A percentile compares a stretch with the other conserved stretches of the same genome.
Evolutionary conservation across 2,329 filamentous ascomycete species (phyloP).

Genomic region (Aspergillus piperis): DNA sequence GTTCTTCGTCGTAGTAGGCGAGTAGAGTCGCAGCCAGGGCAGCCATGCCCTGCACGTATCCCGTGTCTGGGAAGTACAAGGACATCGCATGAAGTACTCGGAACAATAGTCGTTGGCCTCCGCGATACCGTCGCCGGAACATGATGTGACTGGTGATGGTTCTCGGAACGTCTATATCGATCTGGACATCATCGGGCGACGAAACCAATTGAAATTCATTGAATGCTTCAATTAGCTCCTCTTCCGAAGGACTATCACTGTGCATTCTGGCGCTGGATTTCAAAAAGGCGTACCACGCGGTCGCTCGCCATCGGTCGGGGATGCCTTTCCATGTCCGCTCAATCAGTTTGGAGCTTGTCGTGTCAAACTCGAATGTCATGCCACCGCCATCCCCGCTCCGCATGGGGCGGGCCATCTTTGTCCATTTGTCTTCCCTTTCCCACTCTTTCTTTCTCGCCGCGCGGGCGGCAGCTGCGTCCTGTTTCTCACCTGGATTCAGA

Average conservation of each 20-base stretch:
- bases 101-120: constrained; percentile 88
- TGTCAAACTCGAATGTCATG: constrained; percentile 77
- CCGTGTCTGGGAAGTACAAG: constrained; percentile 84
- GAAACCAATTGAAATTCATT: constrained; percentile 70
- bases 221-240: constrained; percentile 71
- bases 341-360: constrained; percentile 77
- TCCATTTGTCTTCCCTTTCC: constrained; percentile 66
- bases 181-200: constrained; percentile 91
- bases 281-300: constrained; percentile 94
- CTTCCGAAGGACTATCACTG: constrained; percentile 64
- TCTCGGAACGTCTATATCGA: constrained; percentile 92
- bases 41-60: constrained; percentile 98
- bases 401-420: constrained; percentile 62
- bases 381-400: constrained; percentile 56
- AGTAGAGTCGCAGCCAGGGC: constrained; percentile 87
- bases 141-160: constrained; percentile 97
- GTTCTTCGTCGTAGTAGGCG: constrained; percentile 96
- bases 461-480: constrained; percentile 51
- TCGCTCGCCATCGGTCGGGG: constrained; percentile 88
- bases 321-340: constrained; percentile 97
- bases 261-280: constrained; percentile 70
- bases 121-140: constrained; percentile 89
- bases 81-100: constrained; percentile 89
- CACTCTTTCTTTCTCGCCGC: constrained; percentile 61
- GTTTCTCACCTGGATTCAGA: constrained; percentile 49